A percentile compares a stretch with the other conserved stretches of the same genome.
Conservation (phyloP, 805 yeast genomes). For the Lipomyces mesembrius region DNA sequence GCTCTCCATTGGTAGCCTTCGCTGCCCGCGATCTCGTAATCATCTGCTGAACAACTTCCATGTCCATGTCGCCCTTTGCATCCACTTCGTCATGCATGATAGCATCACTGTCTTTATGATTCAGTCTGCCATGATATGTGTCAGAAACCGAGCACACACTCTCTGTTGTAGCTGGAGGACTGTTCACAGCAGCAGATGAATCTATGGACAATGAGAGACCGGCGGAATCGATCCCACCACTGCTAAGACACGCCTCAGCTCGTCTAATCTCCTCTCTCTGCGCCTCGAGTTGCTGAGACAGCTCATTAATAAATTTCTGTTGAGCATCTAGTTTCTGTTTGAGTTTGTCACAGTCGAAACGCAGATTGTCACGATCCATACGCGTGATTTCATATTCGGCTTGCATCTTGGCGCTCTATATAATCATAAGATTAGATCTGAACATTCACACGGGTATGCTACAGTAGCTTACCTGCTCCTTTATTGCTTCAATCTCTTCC, state of each 20-base stretch:
- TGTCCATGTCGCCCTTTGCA: neutral
- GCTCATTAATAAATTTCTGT: slow-evolving; percentile 7
- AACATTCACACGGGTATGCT: neutral
- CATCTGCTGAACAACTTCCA: neutral
- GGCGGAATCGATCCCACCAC: slow-evolving; percentile 1
- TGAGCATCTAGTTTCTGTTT: neutral
- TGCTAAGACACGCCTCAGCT: neutral
- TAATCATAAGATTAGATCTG: neutral
- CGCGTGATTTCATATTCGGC: slow-evolving; percentile 4
- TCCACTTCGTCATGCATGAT: neutral
- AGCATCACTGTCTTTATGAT: slow-evolving; percentile 1
- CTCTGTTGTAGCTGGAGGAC: slow-evolving; percentile 27
- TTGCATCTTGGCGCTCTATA: slow-evolving; percentile 7
- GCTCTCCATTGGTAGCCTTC: neutral
- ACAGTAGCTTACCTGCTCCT: slow-evolving; percentile 7
- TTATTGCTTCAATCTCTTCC: slow-evolving; percentile 13
- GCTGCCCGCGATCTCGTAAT: neutral
- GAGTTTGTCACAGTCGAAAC: neutral
- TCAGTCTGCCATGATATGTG: slow-evolving; percentile 2
- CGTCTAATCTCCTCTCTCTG: slow-evolving; percentile 1
- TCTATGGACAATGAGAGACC: neutral
- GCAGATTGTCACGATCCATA: slow-evolving; percentile 8
- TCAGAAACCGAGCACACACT: slow-evolving; percentile 13
- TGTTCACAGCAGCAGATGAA: slow-evolving; percentile 16
- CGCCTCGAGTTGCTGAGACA: slow-evolving; percentile 6